Percentiles rank a stretch among this genome's conserved stretches.
Evolutionary conservation across 208 protist species (phyloP).

Genomic region (Acanthamoeba rhysodes): DNA sequence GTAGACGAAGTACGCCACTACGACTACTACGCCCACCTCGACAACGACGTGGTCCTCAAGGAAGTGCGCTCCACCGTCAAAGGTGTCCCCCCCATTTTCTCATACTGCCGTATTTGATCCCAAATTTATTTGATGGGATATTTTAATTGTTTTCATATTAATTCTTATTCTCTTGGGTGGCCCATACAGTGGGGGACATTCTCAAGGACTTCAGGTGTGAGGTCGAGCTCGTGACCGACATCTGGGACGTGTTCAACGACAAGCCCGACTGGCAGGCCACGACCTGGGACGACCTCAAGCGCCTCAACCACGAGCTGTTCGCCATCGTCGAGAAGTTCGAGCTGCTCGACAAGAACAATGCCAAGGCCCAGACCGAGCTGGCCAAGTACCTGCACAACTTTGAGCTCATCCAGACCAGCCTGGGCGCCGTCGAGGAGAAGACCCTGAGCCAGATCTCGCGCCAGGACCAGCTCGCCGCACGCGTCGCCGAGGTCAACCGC

Average conservation of each 20-base stretch:
- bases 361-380: not conserved
- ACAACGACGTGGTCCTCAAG: too few species aligned
- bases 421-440: not conserved
- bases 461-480: not conserved
- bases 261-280: not conserved
- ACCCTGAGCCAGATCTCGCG: not conserved
- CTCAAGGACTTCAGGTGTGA: too few species aligned
- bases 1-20: too few species aligned
- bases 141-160: too few species aligned
- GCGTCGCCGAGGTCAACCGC: not conserved
- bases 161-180: too few species aligned
- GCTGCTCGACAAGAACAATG: not conserved
- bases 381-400: conserved; percentile 29
- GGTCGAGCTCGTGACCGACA: not conserved
- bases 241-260: conserved; percentile 19
- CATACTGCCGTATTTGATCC: too few species aligned
- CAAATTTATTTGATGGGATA: too few species aligned
- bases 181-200: too few species aligned
- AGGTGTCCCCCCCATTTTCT: too few species aligned
- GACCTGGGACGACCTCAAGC: not conserved
- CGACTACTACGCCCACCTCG: too few species aligned
- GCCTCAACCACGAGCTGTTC: not conserved
- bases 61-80: too few species aligned
- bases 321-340: not conserved
- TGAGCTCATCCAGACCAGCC: not conserved